Conservation (phyloP, 23 red algal species). For the Gracilaria gracilis region DNA sequence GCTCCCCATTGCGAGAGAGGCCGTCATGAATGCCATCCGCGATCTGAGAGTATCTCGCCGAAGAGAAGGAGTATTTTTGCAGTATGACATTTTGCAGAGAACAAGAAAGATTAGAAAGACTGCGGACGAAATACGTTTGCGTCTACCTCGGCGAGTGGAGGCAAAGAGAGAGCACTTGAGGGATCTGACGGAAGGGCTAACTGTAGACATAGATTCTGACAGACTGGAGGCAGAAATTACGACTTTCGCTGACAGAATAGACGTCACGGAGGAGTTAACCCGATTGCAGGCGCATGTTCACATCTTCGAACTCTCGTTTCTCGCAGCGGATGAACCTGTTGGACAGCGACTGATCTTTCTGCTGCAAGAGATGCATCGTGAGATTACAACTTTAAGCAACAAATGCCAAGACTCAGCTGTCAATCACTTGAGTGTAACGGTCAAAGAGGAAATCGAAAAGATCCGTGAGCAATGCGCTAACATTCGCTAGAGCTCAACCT, state of each 20-base stretch:
- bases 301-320: slow-evolving; percentile 75
- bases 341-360: slow-evolving; percentile 80
- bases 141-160: slow-evolving; percentile 48
- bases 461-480: slow-evolving; percentile 91
- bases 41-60: slow-evolving; percentile 54
- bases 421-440: slow-evolving; percentile 58
- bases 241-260: slow-evolving; percentile 69
- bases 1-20: slow-evolving; percentile 39
- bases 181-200: slow-evolving; percentile 38
- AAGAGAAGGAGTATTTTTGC: slow-evolving; percentile 65
- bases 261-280: slow-evolving; percentile 84
- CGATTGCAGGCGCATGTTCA: slow-evolving; percentile 74
- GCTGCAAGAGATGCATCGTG: slow-evolving; percentile 86
- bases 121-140: slow-evolving; percentile 52
- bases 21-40: slow-evolving; percentile 53
- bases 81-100: slow-evolving; percentile 54
- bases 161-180: slow-evolving; percentile 48
- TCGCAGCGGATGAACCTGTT: slow-evolving; percentile 62
- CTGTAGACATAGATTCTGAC: slow-evolving; percentile 9
- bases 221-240: slow-evolving; percentile 79
- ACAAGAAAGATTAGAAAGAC: slow-evolving; percentile 51
- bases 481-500: slow-evolving; percentile 54
- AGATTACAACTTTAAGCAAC: slow-evolving; percentile 67
- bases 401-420: slow-evolving; percentile 78
- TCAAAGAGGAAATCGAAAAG: slow-evolving; percentile 89